phyloP scores from a whole-genome alignment of 352 stramenopile species.

The Pythium sp. region DNA sequence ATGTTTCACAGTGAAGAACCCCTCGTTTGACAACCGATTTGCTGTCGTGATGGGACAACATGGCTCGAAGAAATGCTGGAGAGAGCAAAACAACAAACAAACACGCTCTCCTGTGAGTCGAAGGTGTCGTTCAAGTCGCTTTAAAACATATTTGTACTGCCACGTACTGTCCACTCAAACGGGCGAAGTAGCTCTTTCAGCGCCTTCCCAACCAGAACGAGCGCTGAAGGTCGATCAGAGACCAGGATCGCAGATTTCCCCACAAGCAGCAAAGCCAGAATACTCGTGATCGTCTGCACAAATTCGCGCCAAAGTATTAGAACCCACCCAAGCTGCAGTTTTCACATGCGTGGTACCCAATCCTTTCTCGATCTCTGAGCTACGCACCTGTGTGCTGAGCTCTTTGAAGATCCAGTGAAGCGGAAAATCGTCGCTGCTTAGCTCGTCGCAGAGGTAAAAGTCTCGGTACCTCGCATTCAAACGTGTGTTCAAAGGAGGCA shows the following conservation, averaged over 20 bases:
- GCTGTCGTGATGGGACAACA: constrained; percentile 45
- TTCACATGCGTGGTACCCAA: neutral
- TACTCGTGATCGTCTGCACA: constrained; percentile 42
- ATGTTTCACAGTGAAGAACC: constrained; percentile 29
- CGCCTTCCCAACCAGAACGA: constrained; percentile 39
- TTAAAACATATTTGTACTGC: neutral
- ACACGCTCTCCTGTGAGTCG: neutral
- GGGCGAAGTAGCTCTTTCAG: constrained; percentile 40
- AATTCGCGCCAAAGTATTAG: neutral
- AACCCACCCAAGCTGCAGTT: neutral
- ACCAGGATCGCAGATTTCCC: constrained; percentile 60
- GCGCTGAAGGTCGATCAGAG: constrained; percentile 36
- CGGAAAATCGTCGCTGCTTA: constrained; percentile 20
- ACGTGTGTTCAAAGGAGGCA: neutral
- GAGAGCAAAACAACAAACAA: neutral
- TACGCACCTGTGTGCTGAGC: constrained; percentile 49
- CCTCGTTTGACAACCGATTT: constrained; percentile 27
- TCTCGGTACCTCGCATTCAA: constrained; percentile 32
- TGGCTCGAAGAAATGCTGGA: constrained; percentile 52
- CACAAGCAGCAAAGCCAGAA: constrained; percentile 44
- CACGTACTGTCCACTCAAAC: constrained; percentile 54
- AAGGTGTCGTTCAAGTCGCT: neutral
- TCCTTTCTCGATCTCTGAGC: neutral
- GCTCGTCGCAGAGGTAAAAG: constrained; percentile 32
- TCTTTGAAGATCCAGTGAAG: constrained; percentile 47